Evolutionary conservation across 2,329 filamentous ascomycete species (phyloP).

Genomic region (Parasarocladium wereldwijsianum): DNA sequence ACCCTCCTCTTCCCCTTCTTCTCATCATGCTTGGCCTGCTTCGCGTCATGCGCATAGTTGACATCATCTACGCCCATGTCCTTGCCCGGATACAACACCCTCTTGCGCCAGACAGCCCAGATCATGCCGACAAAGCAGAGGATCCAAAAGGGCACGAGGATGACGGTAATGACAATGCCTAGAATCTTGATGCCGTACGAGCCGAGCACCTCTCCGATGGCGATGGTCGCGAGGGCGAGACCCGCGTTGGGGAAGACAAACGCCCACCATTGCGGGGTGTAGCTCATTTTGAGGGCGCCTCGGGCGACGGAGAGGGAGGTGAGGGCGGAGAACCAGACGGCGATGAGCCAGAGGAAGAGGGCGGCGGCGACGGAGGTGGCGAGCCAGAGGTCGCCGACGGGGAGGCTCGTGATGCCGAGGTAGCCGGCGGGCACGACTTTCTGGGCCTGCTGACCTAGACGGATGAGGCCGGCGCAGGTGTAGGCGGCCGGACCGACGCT

Average conservation of each 20-base stretch:
- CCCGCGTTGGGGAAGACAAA: slow-evolving; percentile 36
- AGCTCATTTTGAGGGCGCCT: slow-evolving; percentile 24
- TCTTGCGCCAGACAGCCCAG: slow-evolving; percentile 25
- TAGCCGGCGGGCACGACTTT: slow-evolving; percentile 9
- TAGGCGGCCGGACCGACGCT: slow-evolving; percentile 37
- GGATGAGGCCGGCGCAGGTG: slow-evolving; percentile 26
- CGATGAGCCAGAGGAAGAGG: slow-evolving; percentile 36
- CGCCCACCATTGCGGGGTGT: slow-evolving; percentile 38
- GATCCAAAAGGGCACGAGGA: slow-evolving; percentile 34
- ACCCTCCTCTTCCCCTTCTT: background rate
- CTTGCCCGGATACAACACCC: slow-evolving; percentile 36
- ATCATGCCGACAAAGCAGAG: slow-evolving; percentile 28
- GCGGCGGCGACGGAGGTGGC: slow-evolving; percentile 28
- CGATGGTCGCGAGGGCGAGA: slow-evolving; percentile 38
- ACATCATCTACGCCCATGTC: slow-evolving; percentile 32
- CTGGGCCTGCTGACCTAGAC: slow-evolving; percentile 22
- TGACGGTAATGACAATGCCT: slow-evolving; percentile 32
- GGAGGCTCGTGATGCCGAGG: slow-evolving; percentile 10
- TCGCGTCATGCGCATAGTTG: slow-evolving; percentile 9
- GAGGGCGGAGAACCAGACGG: slow-evolving; percentile 37
- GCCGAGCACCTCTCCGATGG: slow-evolving; percentile 29
- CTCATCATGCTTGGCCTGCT: slow-evolving; percentile 5
- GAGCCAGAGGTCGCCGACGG: slow-evolving; percentile 20
- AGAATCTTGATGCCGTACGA: slow-evolving; percentile 31
- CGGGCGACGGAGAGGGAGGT: slow-evolving; percentile 20